Conservation (phyloP, 2,329 filamentous ascomycete species). For the Fusarium sulawesiense region DNA sequence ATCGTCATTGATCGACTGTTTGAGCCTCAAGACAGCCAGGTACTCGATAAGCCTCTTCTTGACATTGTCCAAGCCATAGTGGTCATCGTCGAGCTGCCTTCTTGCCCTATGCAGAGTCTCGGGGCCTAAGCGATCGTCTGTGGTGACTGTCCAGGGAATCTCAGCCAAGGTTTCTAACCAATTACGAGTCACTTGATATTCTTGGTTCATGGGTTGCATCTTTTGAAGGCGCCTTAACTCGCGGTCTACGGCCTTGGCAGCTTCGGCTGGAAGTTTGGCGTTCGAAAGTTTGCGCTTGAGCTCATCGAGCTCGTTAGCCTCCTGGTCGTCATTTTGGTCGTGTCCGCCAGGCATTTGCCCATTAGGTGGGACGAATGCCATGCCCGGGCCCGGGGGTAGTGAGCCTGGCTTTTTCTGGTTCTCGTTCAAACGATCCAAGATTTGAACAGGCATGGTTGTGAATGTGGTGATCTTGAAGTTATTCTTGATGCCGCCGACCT, state of each 20-base stretch:
- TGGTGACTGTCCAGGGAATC: constrained; percentile 89
- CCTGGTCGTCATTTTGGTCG: constrained; percentile 76
- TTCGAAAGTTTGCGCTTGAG: constrained; percentile 87
- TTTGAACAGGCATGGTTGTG: constrained; percentile 72
- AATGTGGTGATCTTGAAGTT: constrained; percentile 87
- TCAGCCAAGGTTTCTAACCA: constrained; percentile 95
- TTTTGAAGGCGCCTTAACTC: constrained; percentile 90
- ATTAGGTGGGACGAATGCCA: constrained; percentile 51
- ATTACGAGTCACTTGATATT: constrained; percentile 92
- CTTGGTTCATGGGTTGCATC: constrained; percentile 96
- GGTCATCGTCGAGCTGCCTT: constrained; percentile 93
- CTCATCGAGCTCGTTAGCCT: constrained; percentile 90
- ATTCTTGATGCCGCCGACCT: constrained; percentile 85
- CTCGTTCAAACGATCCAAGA: constrained; percentile 65
- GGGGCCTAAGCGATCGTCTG: constrained; percentile 85
- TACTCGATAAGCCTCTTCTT: constrained; percentile 98
- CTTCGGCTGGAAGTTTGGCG: constrained; percentile 84
- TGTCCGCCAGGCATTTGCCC: constrained; percentile 57
- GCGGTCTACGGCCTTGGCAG: constrained; percentile 88
- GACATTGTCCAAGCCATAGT: constrained; percentile 95
- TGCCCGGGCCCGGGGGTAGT: constrained; percentile 54
- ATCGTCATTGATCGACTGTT: constrained; percentile 88
- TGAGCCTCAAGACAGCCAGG: constrained; percentile 92
- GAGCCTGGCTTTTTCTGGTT: constrained; percentile 51
- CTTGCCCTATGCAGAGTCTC: constrained; percentile 83